Percentiles rank a stretch among this genome's conserved stretches.
These are phyloP conservation scores for Trichosanthes truncata DNA, from an alignment of 306 rosid species.

Conservation along the genomic window DNA sequence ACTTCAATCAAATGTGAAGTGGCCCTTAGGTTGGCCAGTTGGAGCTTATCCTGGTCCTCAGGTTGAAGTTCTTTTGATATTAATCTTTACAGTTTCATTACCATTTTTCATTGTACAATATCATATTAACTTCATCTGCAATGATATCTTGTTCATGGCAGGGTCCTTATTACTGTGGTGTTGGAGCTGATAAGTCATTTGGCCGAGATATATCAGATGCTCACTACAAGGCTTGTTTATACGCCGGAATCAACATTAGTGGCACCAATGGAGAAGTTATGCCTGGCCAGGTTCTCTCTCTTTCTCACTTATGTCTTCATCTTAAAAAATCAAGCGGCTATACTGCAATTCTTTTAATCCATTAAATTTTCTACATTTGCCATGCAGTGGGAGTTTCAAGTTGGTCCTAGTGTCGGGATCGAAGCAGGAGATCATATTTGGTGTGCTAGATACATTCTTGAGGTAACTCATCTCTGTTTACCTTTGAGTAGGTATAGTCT, in stretches of 20 bases:
- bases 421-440: constrained; percentile 93
- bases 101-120: neutral
- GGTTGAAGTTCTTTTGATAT: constrained; percentile 31
- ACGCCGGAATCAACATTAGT: constrained; percentile 91
- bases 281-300: constrained; percentile 91
- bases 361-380: neutral
- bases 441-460: constrained; percentile 88
- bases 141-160: constrained; percentile 13
- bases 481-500: neutral
- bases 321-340: constrained; percentile 15
- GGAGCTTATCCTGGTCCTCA: constrained; percentile 99
- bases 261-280: constrained; percentile 99
- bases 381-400: constrained; percentile 98
- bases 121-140: neutral
- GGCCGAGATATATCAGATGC: constrained; percentile 99
- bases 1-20: constrained; percentile 79
- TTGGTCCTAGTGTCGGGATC: constrained; percentile 97
- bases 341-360: constrained; percentile 12
- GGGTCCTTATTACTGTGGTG: constrained; percentile 97
- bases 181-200: constrained; percentile 95
- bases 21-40: constrained; percentile 98
- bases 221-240: constrained; percentile 97
- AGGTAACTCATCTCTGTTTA: constrained; percentile 48
- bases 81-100: neutral
- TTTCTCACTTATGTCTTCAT: constrained; percentile 8